Evolutionary conservation across 2,329 filamentous ascomycete species (phyloP).

Genomic region (Verticillium tricorpus): DNA sequence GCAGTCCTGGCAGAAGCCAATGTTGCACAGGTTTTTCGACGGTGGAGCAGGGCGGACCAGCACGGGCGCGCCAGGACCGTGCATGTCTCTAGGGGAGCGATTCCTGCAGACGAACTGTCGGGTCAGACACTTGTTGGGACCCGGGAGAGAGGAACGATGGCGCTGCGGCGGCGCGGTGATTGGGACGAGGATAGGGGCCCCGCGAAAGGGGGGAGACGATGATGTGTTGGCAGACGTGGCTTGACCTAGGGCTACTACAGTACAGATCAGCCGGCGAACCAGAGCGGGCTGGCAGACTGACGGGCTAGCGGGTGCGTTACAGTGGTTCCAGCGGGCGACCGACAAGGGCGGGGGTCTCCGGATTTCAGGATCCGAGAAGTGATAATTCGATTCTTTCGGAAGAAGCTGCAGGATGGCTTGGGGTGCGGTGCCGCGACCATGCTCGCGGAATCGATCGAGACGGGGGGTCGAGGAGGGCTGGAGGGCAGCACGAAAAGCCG

Average conservation of each 20-base stretch:
- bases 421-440: neutral
- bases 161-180: neutral
- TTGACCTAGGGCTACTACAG: conserved; percentile 10
- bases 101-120: conserved; percentile 13
- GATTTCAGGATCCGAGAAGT: neutral
- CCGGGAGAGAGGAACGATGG: conserved; percentile 13
- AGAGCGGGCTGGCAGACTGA: neutral
- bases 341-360: neutral
- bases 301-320: neutral
- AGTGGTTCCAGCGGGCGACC: neutral
- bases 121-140: conserved; percentile 11
- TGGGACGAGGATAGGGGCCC: neutral
- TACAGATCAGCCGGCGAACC: conserved; percentile 5
- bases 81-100: conserved; percentile 5
- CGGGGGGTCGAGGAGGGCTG: neutral
- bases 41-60: neutral
- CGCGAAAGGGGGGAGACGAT: neutral
- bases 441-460: neutral
- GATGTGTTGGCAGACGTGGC: conserved; percentile 11
- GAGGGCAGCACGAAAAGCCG: neutral
- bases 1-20: neutral
- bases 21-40: neutral
- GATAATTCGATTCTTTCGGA: neutral
- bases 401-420: conserved; percentile 1
- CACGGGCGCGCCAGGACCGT: neutral